phyloP scores from a whole-genome alignment of 805 yeast genomes.

The Brettanomyces custersianus region DNA sequence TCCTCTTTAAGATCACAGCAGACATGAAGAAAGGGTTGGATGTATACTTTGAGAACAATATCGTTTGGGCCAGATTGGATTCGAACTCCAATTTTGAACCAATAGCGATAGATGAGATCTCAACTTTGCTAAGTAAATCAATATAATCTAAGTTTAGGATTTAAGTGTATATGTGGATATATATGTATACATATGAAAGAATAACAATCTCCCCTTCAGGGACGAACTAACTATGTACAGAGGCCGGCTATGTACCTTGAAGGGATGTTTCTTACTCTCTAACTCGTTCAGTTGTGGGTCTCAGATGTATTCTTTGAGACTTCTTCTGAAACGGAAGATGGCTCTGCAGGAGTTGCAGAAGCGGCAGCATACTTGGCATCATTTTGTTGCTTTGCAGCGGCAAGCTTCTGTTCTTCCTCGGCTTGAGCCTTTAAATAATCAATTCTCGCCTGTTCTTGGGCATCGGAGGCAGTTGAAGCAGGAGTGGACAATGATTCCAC shows the following conservation, averaged over 20 bases:
- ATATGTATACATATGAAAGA: no score
- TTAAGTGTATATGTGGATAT: no score
- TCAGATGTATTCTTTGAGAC: neutral
- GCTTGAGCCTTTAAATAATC: slow-evolving; percentile 1
- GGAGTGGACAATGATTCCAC: neutral
- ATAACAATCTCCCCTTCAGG: no score
- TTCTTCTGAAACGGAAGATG: no score
- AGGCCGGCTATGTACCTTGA: no score
- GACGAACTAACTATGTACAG: no score
- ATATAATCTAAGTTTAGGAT: no score
- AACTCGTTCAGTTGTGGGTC: no score
- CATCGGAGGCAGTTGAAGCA: neutral
- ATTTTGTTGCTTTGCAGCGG: neutral
- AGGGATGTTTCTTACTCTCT: no score
- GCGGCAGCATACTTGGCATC: neutral
- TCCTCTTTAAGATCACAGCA: slow-evolving; percentile 33
- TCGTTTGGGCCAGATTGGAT: slow-evolving; percentile 32
- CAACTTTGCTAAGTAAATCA: slow-evolving; percentile 1
- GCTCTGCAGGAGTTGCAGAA: neutral
- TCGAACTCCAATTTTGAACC: slow-evolving; percentile 33
- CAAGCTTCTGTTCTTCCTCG: neutral
- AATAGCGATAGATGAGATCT: slow-evolving; percentile 26
- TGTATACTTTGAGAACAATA: slow-evolving; percentile 56
- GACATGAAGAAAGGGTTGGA: slow-evolving; percentile 26
- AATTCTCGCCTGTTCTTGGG: neutral